Conservation (phyloP, 352 stramenopile genomes). For the Phytophthora uliginosa region DNA sequence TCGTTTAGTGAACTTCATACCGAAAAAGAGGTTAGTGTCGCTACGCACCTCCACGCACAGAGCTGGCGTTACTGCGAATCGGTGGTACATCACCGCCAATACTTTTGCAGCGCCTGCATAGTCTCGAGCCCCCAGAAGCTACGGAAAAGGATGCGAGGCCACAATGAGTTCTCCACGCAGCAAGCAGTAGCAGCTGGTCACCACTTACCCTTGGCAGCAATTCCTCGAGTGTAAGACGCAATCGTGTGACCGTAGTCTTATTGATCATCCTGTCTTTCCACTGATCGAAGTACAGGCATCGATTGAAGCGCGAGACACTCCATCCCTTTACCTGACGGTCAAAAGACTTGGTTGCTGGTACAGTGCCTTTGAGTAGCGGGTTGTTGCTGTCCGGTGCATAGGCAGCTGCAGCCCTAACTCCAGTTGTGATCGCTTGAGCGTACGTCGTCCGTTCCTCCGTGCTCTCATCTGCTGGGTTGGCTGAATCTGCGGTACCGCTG, state of each 20-base stretch:
- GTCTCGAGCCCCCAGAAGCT: constrained; percentile 79
- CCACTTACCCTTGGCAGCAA: constrained; percentile 56
- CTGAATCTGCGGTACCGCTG: not conserved
- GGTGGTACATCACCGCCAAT: constrained; percentile 74
- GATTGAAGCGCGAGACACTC: not conserved
- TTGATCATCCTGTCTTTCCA: constrained; percentile 54
- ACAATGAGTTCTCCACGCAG: not conserved
- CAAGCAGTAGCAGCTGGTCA: not conserved
- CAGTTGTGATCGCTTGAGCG: not conserved
- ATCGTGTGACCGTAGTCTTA: constrained; percentile 35
- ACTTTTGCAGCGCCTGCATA: constrained; percentile 77
- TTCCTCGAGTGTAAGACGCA: constrained; percentile 58
- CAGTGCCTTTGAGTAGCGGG: constrained; percentile 36
- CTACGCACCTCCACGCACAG: constrained; percentile 70
- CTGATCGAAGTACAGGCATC: constrained; percentile 62
- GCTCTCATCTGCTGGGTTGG: not conserved
- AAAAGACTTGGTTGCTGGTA: constrained; percentile 33
- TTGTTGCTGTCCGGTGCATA: constrained; percentile 15
- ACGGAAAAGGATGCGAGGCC: constrained; percentile 1
- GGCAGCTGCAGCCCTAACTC: not conserved
- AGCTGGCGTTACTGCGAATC: constrained; percentile 64
- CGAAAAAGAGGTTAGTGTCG: not conserved
- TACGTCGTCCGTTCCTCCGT: not conserved
- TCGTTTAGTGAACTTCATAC: not conserved
- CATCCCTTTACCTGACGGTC: constrained; percentile 50